phyloP scores from a whole-genome alignment of 768 basidiomycete species.

The Leccinellum luteum region DNA sequence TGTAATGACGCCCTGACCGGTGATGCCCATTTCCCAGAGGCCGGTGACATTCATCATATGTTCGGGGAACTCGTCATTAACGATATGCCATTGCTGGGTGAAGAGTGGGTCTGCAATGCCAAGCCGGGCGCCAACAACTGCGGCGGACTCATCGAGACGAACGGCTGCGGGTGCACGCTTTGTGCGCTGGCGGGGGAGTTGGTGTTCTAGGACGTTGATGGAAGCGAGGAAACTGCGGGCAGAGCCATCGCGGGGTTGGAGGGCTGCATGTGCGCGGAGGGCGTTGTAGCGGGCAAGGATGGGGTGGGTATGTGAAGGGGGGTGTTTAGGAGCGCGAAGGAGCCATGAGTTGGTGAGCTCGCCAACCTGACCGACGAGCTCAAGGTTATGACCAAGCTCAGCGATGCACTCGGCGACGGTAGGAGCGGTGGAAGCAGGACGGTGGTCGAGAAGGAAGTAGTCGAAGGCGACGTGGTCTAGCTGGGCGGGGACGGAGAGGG shows the following conservation, averaged over 20 bases:
- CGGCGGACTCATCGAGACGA: slow-evolving; percentile 35
- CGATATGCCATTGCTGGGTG: slow-evolving; percentile 87
- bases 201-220: slow-evolving; percentile 58
- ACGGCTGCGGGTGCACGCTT: slow-evolving; percentile 74
- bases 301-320: slow-evolving; percentile 12
- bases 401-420: slow-evolving; percentile 58
- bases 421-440: slow-evolving; percentile 47
- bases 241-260: slow-evolving; percentile 36
- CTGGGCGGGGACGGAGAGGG: slow-evolving; percentile 24
- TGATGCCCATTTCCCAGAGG: slow-evolving; percentile 89
- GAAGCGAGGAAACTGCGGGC: slow-evolving; percentile 51
- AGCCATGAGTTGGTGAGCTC: slow-evolving; percentile 83
- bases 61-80: slow-evolving; percentile 80
- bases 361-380: slow-evolving; percentile 86
- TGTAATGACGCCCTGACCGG: slow-evolving; percentile 81
- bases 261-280: slow-evolving; percentile 36
- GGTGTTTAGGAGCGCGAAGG: slow-evolving; percentile 52
- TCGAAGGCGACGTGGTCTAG: slow-evolving; percentile 61
- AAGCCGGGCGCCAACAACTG: slow-evolving; percentile 55
- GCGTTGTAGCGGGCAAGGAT: slow-evolving; percentile 50
- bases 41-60: slow-evolving; percentile 91
- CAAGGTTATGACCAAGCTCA: slow-evolving; percentile 71
- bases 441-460: slow-evolving; percentile 81
- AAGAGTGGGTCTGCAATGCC: slow-evolving; percentile 83
- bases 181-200: slow-evolving; percentile 61